Evolutionary conservation across 352 stramenopile genomes (phyloP), one percentile per base, ranked within the genome.

Genomic region (Pythium coloratum): DNA sequence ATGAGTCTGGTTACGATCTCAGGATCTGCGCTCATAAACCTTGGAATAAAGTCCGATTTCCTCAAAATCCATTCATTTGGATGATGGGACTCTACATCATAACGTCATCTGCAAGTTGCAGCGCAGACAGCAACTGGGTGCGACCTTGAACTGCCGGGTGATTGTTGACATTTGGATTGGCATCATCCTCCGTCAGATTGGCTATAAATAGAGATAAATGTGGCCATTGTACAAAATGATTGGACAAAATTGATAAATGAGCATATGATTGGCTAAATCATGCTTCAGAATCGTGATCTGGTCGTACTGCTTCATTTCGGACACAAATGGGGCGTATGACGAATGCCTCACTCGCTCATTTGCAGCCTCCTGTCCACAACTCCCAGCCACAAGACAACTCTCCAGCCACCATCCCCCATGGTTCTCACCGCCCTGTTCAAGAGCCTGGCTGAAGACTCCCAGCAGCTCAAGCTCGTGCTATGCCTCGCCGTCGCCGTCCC

Each of bases 351-450:
- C 7, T 51, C n/a, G 44, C 44, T 26, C 44, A 28, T 51, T 51
- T 51, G 44, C 44, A 28, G 44, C n/a, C 16, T 28, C 44, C 18
- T 28, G 6, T 28, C 6, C 18, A 51, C 44, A 1, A 5, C 44
- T 13, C 28, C 44, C 5, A 51, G 44, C 44, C 18, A 26, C 6
- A 14, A 26, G 5, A 24, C 16, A 28, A 14, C 6, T 28, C 18
- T 62, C 24, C 55, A 44, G 0, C 10, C 28, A 30, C 3, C 28
- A 30, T 30, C 28, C 33, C 1, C 38, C 6, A 65, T 65, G 59
- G 59, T 65, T 50, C 32, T 65, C 14, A 36, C n/a, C 10, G 26
- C 16, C 8, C 50, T 65, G 16, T 58, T 65, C n/a, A 28, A 67
- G 60, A 59, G 30, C 34, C 30, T 34, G 6, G 26, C 50, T 14